Conservation (phyloP, 164 flowering plant genomes). For the Tetracentron sinense region DNA sequence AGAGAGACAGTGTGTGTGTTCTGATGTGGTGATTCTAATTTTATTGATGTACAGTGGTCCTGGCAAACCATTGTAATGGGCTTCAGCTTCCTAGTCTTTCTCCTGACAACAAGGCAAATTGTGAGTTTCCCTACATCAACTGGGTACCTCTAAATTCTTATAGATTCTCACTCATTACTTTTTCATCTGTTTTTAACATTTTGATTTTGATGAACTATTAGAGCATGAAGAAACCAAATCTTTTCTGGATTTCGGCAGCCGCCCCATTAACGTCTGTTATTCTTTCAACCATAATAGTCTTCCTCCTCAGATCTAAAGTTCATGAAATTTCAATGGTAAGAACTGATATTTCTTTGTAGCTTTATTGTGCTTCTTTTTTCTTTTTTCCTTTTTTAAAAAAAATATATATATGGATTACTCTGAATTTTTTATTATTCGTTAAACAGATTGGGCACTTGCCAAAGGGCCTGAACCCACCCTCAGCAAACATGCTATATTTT, state of each 20-base stretch:
- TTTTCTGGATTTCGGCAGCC: slow-evolving; percentile 79
- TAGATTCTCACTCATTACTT: too few species aligned
- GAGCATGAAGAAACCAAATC: slow-evolving; percentile 58
- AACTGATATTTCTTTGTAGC: background rate
- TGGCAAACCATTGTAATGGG: slow-evolving; percentile 58
- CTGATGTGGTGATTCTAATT: background rate
- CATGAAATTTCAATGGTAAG: slow-evolving; percentile 44
- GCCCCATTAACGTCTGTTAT: slow-evolving; percentile 68
- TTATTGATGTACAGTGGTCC: slow-evolving; percentile 39
- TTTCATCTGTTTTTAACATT: background rate
- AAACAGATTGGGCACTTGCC: slow-evolving; percentile 65
- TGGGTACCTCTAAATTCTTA: too few species aligned
- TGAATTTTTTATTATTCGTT: background rate
- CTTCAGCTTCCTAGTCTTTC: slow-evolving; percentile 37
- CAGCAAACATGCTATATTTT: slow-evolving; percentile 45
- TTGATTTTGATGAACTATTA: slow-evolving; percentile 13
- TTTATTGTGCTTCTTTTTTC: background rate
- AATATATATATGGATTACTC: background rate
- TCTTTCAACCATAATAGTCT: slow-evolving; percentile 48
- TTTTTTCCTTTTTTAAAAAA: background rate
- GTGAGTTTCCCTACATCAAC: slow-evolving; percentile 26
- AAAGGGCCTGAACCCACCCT: slow-evolving; percentile 68
- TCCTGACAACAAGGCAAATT: slow-evolving; percentile 41
- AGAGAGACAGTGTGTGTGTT: too few species aligned
- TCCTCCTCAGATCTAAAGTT: slow-evolving; percentile 38